A percentile compares a stretch with the other conserved stretches of the same genome.
phyloP scores from a whole-genome alignment of 345 rosid genomes.

The Lepidium africanum region DNA sequence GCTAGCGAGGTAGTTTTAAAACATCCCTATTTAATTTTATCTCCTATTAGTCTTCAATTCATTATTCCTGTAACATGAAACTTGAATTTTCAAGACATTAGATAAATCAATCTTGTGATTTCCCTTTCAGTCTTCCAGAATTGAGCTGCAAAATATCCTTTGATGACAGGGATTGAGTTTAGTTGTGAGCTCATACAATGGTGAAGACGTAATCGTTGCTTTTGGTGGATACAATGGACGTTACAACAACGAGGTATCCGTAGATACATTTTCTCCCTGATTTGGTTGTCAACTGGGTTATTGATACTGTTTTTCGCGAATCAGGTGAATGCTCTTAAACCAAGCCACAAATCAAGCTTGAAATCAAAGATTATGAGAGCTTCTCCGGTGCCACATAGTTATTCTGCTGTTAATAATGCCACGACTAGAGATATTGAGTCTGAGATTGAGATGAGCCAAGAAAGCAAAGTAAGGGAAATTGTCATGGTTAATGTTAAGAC shows the following conservation, averaged over 20 bases:
- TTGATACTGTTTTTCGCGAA: not conserved
- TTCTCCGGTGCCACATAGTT: conserved; percentile 50
- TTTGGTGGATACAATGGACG: conserved; percentile 95
- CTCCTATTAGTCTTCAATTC: too few species aligned
- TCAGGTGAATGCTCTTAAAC: conserved; percentile 82
- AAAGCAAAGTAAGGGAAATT: conserved; percentile 72
- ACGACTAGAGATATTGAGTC: conserved; percentile 75
- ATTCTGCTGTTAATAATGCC: conserved; percentile 56
- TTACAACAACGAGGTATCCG: conserved; percentile 69
- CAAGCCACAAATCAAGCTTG: conserved; percentile 76
- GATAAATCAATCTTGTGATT: not conserved
- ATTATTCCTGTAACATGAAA: not conserved
- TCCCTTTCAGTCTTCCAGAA: not conserved
- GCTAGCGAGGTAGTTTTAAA: conserved; percentile 78
- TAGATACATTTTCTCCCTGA: not conserved
- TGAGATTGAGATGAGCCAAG: conserved; percentile 57
- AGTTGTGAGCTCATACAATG: conserved; percentile 61
- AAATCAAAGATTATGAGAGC: conserved; percentile 54
- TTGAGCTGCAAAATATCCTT: conserved; percentile 2
- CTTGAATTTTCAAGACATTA: not conserved
- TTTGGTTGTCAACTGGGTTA: not conserved
- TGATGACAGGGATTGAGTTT: conserved; percentile 75
- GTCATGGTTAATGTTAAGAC: conserved; percentile 50
- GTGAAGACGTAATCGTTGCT: conserved; percentile 70
- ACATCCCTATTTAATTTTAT: too few species aligned